Evolutionary conservation across 352 stramenopile genomes (phyloP), one percentile per base, ranked within the genome.

Genomic region (Phytopythium vexans): DNA sequence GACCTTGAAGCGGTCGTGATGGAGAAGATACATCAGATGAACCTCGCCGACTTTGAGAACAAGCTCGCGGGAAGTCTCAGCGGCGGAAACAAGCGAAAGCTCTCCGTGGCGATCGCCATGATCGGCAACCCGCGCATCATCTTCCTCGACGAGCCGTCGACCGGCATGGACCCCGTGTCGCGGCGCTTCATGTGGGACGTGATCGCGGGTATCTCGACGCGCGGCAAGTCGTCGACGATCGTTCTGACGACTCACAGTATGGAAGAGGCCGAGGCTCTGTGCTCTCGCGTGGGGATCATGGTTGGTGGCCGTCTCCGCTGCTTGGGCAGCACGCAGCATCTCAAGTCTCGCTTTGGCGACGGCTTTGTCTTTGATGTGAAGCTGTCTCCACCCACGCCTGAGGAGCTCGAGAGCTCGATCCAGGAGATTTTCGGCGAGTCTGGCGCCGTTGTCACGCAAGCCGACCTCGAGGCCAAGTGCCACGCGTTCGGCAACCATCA

Each of bases 261-360:
- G 92, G 74, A 97, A 58, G 92, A 98, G 56, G 84, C 74, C 12
- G 92, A 98, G 54, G 78, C 77, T 14, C 61, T 98, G 11, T 97
- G 89, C 56, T 84, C 88, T 7, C 78, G 88, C 21, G 92, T 98
- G 33, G 92, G 80, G 33, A 98, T 98, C 59, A 96, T 98, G 72
- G 77, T 88, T 0, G 76, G 72, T 6, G 76, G 76, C 39, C 70
- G 72, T 9, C 54, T 87, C 21, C 72, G 68, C 7, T 88, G 79
- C 43, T 58, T 91, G 3, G 87, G 88, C n/a, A 93, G 57, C 41
- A 61, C 84, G 10, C 77, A 98, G 74, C 90, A 98, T 65, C 69
- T 99, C 55, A 98, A 98, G 72, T 88, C 69, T 60, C 89, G 90
- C 15, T 98, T 98, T 56, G 96, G 94, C 35, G 68, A 96, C 40